Base-by-base conservation (phyloP, 2,329 filamentous ascomycete genomes). In the Epichloe brachyelytri region DNA sequence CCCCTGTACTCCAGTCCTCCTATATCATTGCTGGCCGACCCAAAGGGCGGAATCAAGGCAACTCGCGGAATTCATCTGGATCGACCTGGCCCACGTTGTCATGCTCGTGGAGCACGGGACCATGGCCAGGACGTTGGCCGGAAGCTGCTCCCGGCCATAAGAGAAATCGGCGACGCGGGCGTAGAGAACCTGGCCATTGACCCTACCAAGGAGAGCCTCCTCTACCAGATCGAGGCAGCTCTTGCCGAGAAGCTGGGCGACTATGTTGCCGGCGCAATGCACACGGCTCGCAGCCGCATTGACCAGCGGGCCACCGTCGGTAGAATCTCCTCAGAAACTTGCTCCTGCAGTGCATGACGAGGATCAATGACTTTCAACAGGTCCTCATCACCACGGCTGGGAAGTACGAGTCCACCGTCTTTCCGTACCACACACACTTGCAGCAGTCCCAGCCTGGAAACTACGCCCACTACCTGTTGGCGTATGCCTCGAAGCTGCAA, bases 291-390 rank as follows among this genome's bases (percentile, higher is more conserved):
- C 5, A 54, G 52, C 22, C 54, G 54, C 4, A 54, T 54, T 11
- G 54, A 55, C 37, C 54, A 55, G 47, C 41, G 52, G 5, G 54
- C 54, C 14, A 54, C 54, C n/a, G 54, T 52, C n/a, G 45, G 50
- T 1, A 52, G 54, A 17, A 50, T 55, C 30, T 51, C 45, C 46
- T 52, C 38, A 26, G 54, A 30, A 49, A 46, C 22, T 38, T 50
- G 2, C 10, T 55, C 3, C 33, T 55, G n/a, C 47, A 45, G 10
- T 44, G 50, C 40, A 52, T 54, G 49, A 46, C 38, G 17, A 37
- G 17, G 5, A 38, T 46, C 17, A 20, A 30, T n/a, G 30, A 46
- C 30, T 43, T 46, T 20, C 48, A 53, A 26, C 52, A 52, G 3
- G 26, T 20, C 20, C 50, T 55, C 12, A 10, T 54, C 4, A 39